Conservation (phyloP, 2,329 filamentous ascomycete genomes). For the Mycosphaerelloides madeirae region DNA sequence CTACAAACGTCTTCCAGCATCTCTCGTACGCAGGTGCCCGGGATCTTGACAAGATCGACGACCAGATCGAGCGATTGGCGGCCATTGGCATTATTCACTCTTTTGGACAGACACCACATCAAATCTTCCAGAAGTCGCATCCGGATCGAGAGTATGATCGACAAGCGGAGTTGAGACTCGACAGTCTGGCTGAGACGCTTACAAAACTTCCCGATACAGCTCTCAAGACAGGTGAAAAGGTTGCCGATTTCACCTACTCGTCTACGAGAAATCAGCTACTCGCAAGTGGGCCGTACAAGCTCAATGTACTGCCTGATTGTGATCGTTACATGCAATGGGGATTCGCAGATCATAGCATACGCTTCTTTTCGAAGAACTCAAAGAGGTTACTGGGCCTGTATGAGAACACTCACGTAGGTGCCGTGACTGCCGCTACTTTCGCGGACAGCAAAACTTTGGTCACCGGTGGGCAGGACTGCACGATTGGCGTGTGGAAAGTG, state of each 20-base stretch:
- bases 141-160: conserved; percentile 62
- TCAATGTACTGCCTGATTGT: conserved; percentile 80
- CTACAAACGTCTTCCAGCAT: conserved; percentile 92
- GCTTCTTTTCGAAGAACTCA: conserved; percentile 82
- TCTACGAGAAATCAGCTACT: conserved; percentile 76
- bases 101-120: conserved; percentile 94
- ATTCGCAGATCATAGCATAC: conserved; percentile 84
- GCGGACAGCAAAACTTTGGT: conserved; percentile 87
- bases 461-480: conserved; percentile 88
- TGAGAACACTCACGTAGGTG: conserved; percentile 88
- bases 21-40: conserved; percentile 92
- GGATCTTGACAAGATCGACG: conserved; percentile 84
- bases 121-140: conserved; percentile 82
- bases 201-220: conserved; percentile 74
- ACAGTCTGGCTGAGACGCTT: conserved; percentile 70
- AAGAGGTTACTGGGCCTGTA: conserved; percentile 81
- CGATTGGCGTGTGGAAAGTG: conserved; percentile 78
- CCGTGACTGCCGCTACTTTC: conserved; percentile 77
- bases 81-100: conserved; percentile 97
- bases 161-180: conserved; percentile 61
- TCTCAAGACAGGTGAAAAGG: conserved; percentile 69
- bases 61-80: conserved; percentile 78
- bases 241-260: conserved; percentile 73
- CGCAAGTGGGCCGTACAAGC: conserved; percentile 74
- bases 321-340: conserved; percentile 96